phyloP scores from a whole-genome alignment of 169 alveolate genomes.

The Hepatocystis sp. region DNA sequence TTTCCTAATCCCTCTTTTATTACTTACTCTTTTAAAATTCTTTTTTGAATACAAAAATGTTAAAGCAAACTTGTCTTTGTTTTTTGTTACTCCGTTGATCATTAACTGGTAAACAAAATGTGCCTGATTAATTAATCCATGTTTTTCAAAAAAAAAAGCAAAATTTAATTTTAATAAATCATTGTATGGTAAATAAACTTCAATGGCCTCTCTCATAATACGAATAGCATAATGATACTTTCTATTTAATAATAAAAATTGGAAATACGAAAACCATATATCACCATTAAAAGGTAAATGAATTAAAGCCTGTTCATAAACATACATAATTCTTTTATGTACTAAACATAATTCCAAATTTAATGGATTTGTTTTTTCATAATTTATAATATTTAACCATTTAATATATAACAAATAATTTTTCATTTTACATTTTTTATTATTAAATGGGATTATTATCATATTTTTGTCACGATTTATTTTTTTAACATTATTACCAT shows the following conservation, averaged over 20 bases:
- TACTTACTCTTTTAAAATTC: slow-evolving; percentile 6
- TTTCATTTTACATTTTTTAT: slow-evolving; percentile 56
- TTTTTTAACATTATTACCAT: too few relatives aligned
- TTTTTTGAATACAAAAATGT: slow-evolving; percentile 39
- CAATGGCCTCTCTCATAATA: slow-evolving; percentile 61
- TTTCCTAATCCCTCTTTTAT: neutral
- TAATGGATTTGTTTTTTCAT: slow-evolving; percentile 82
- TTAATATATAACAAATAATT: slow-evolving; percentile 18
- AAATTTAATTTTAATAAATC: slow-evolving; percentile 61
- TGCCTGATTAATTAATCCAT: slow-evolving; percentile 57
- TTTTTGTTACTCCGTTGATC: slow-evolving; percentile 47
- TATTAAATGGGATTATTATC: slow-evolving; percentile 78
- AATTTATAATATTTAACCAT: slow-evolving; percentile 83
- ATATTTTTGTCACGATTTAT: slow-evolving; percentile 54
- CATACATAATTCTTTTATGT: slow-evolving; percentile 79
- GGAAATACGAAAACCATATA: slow-evolving; percentile 85
- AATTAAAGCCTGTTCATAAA: slow-evolving; percentile 77
- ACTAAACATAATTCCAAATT: slow-evolving; percentile 46
- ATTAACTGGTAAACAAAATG: slow-evolving; percentile 60
- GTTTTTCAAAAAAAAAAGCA: slow-evolving; percentile 67
- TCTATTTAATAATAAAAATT: slow-evolving; percentile 77
- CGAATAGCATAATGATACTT: slow-evolving; percentile 74
- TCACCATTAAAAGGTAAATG: slow-evolving; percentile 78
- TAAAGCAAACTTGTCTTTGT: slow-evolving; percentile 33
- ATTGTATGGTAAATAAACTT: slow-evolving; percentile 53